Conservation (phyloP, 441 rosid species). For the Isatis lusitanica region DNA sequence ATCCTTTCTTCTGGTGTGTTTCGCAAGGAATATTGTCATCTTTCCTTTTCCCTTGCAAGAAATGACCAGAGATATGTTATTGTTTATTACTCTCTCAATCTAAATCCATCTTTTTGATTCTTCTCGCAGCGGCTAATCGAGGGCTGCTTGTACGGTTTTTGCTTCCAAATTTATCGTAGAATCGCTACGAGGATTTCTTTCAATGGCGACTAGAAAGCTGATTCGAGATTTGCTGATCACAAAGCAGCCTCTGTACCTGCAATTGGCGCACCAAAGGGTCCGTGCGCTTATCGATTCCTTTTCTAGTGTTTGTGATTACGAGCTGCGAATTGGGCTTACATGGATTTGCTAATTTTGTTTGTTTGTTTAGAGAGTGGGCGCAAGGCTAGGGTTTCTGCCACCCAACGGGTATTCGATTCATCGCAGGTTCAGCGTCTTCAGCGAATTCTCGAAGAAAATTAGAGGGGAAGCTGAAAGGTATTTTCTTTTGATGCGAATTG, state of each 20-base stretch:
- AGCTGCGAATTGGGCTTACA: neutral
- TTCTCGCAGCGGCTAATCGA: neutral
- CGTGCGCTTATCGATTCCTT: neutral
- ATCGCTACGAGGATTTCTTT: neutral
- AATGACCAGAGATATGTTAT: neutral
- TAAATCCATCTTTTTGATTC: slow-evolving; percentile 1
- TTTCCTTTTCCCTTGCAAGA: neutral
- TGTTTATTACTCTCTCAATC: neutral
- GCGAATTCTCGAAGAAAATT: slow-evolving; percentile 70
- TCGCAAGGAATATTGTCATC: slow-evolving; percentile 5
- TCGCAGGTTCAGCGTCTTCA: slow-evolving; percentile 69
- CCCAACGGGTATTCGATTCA: slow-evolving; percentile 36
- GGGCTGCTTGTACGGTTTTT: slow-evolving; percentile 4
- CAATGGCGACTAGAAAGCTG: slow-evolving; percentile 67
- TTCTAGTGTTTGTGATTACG: neutral
- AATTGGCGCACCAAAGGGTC: slow-evolving; percentile 49
- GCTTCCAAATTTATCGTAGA: neutral
- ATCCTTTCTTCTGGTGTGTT: slow-evolving; percentile 19
- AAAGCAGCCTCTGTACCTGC: slow-evolving; percentile 48
- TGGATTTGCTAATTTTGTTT: slow-evolving; percentile 1
- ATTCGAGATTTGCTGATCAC: slow-evolving; percentile 62
- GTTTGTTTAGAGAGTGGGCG: slow-evolving; percentile 39
- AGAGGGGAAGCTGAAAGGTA: slow-evolving; percentile 79
- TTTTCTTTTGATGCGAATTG: neutral
- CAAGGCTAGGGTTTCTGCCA: slow-evolving; percentile 40